phyloP scores from a whole-genome alignment of 306 rosid species.

The Pyrus communis region DNA sequence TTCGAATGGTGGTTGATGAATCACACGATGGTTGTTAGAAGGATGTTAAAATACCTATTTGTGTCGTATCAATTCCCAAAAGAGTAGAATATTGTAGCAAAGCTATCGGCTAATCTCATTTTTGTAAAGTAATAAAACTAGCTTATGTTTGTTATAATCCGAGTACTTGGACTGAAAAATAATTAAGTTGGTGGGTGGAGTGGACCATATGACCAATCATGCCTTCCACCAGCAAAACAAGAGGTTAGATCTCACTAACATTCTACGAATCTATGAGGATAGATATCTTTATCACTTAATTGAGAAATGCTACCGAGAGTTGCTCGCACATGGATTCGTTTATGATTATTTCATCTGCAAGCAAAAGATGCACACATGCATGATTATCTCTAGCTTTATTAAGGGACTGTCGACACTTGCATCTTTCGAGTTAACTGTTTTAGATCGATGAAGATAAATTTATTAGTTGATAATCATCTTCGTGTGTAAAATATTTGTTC shows the following conservation, averaged over 20 bases:
- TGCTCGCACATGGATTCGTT: neutral
- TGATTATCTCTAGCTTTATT: neutral
- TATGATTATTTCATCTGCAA: neutral
- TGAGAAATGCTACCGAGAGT: too few species aligned
- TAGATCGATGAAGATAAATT: neutral
- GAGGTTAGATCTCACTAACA: neutral
- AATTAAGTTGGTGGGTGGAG: neutral
- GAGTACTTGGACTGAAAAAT: neutral
- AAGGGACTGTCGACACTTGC: neutral
- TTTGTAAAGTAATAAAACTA: too few species aligned
- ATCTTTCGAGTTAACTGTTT: too few species aligned
- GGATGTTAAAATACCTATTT: rapidly evolving
- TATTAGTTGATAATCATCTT: neutral
- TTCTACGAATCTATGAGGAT: neutral
- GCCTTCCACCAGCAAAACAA: neutral
- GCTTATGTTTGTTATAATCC: neutral
- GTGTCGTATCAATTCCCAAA: too few species aligned
- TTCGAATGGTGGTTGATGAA: too few species aligned
- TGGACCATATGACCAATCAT: neutral
- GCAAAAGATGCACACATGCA: neutral
- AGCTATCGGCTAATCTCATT: too few species aligned
- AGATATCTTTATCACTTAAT: too few species aligned
- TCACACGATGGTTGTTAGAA: too few species aligned
- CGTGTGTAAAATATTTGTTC: neutral
- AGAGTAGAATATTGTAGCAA: too few species aligned